These are phyloP conservation scores for Zasmidium cellare DNA, from an alignment of 2,329 filamentous ascomycete genomes.

Conservation along the genomic window DNA sequence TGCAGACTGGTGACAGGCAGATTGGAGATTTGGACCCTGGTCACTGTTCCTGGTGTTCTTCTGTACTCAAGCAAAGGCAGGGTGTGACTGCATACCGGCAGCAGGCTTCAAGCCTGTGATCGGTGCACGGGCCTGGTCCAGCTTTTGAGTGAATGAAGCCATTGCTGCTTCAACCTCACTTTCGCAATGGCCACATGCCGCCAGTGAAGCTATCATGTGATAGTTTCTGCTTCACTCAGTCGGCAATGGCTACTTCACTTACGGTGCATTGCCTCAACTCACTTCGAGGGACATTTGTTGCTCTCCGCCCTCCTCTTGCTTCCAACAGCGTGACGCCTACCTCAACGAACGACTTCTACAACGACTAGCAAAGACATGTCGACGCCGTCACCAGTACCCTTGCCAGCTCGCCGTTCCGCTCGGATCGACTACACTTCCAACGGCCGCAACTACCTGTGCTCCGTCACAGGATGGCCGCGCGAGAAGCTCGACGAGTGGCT, in stretches of 20 bases:
- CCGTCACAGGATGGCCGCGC: slow-evolving; percentile 11
- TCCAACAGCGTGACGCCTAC: background rate
- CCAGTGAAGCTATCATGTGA: too few species aligned
- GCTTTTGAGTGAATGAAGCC: background rate
- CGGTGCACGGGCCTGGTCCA: background rate
- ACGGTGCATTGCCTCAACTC: too few species aligned
- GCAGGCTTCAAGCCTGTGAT: background rate
- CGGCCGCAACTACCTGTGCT: slow-evolving; percentile 25
- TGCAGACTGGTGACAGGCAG: too few species aligned
- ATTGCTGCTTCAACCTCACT: background rate
- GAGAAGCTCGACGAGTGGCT: slow-evolving; percentile 24
- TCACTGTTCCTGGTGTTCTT: too few species aligned
- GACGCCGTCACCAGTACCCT: too few species aligned
- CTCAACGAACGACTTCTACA: background rate
- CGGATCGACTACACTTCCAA: slow-evolving; percentile 21
- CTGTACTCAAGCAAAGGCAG: too few species aligned
- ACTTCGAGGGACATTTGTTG: background rate
- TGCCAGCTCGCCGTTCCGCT: slow-evolving; percentile 9
- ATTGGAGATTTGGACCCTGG: too few species aligned
- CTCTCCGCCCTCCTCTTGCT: background rate
- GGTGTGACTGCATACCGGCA: too few species aligned
- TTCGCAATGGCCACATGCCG: background rate
- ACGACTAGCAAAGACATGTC: too few species aligned
- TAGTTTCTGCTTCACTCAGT: background rate
- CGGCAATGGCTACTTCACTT: background rate